Base-by-base conservation (phyloP, 345 rosid genomes). In the Corchorus capsularis region DNA sequence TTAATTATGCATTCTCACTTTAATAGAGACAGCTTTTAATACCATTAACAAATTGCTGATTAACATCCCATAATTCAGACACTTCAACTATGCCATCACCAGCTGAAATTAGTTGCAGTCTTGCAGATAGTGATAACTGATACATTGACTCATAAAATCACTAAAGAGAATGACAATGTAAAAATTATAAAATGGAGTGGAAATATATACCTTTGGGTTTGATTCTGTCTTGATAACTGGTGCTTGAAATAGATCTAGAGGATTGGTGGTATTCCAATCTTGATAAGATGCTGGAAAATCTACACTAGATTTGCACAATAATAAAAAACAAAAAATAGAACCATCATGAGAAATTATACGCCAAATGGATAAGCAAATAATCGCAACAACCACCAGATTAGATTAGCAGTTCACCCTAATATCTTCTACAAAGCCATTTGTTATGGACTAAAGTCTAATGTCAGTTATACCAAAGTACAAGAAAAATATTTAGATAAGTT, bases 251-350 rank as follows among this genome's bases (percentile, higher is more conserved):
- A 95, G 96, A 88, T 91, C 92, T 64, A 86, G 72, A 73, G 98
- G 97, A 79, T 95, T 86, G 64, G 87, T 77, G 32, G 80, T 80
- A 10, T 82, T 17, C 94, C 99, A 92, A 77, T 95, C 89, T 75
- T 91, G 98, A 82, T 88, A 93, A 50, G 87, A 82, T 64, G 85
- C 87, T 17, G 93, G 99, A 82, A 95, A 95, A 89, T 95, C 97
- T 85, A 93, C 89, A 89, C 98, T 94, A 83, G 72, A 93, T 46
- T 85, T 76, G 75, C 80, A 82, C 45, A 61, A 84, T 39, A 75
- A 10, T 70, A 78, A 64, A n/a, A 14, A 22, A 47, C 10, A 3
- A 14, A 3, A 22, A 60, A 68, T 12, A 72, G 20, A 2, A 73
- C 16, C 34, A 59, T 32, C 9, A 62, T 10, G 11, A 61, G 69